Evolutionary conservation across 352 stramenopile genomes (phyloP).

Genomic region (Phytophthora meadii): DNA sequence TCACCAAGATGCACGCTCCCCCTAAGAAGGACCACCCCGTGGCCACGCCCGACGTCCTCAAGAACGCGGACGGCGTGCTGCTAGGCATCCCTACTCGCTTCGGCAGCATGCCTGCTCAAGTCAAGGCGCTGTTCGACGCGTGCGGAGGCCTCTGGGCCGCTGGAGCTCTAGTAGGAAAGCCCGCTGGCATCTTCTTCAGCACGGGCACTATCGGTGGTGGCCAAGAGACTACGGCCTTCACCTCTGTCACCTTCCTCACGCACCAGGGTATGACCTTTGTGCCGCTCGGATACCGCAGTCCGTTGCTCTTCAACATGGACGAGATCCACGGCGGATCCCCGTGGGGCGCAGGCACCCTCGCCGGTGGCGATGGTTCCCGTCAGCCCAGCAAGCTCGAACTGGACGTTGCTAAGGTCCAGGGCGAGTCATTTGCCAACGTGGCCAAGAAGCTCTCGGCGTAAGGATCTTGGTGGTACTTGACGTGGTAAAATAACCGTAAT

Average conservation of each 20-base stretch:
- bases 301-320: constrained; percentile 75
- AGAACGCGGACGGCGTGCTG: constrained; percentile 83
- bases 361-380: constrained; percentile 81
- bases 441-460: constrained; percentile 81
- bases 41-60: constrained; percentile 64
- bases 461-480: not conserved
- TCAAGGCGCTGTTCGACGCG: constrained; percentile 92
- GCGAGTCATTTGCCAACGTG: constrained; percentile 82
- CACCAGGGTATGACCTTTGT: constrained; percentile 94
- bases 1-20: constrained; percentile 84
- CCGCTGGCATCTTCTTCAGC: constrained; percentile 89
- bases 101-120: constrained; percentile 80
- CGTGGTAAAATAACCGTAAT: constrained; percentile 5
- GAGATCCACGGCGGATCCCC: constrained; percentile 80
- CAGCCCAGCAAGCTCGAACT: constrained; percentile 85
- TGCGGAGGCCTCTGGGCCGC: constrained; percentile 85
- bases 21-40: constrained; percentile 79
- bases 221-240: constrained; percentile 91
- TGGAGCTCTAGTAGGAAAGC: constrained; percentile 89
- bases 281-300: constrained; percentile 80
- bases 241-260: constrained; percentile 84
- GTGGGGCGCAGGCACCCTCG: constrained; percentile 88
- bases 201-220: constrained; percentile 82
- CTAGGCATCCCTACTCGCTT: constrained; percentile 90
- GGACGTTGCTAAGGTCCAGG: constrained; percentile 79